Evolutionary conservation across 441 rosid species (phyloP), one percentile per base, ranked within the genome.

Genomic region (Erodium moschatum): DNA sequence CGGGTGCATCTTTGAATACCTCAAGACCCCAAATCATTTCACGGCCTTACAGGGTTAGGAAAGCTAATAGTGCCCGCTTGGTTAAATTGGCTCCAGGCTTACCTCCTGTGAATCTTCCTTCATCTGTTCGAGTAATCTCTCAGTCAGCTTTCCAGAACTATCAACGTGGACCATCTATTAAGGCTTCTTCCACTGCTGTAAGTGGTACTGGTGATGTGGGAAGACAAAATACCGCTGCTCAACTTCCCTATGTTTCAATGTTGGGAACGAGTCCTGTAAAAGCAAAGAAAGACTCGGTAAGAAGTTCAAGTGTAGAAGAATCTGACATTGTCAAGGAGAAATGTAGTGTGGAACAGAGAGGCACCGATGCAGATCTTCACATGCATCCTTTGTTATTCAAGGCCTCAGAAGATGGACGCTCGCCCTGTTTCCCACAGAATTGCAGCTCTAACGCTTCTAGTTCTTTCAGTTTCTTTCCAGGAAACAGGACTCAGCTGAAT

Each of bases 91-190:
- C 97, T 65, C 99, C 97, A 69, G 96, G 87, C 75, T 78, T 95
- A 76, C 97, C 99, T 58, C 91, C 93, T 2, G 87, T 95, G 72
- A 90, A 90, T 84, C 99, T 95, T 82, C 99, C 97, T 52, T 86
- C 89, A 20, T 83, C 96, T 56, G 97, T 89, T 70, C 89, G 91
- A 77, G 85, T 95, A 64, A 84, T 95, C 78, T 81, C 99, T 1
- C 87, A 84, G 78, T 78, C 95, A 74, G 86, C 82, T 76, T 84
- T 88, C 69, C 77, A 76, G 67, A 83, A 73, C 76, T 74, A 76
- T 72, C 85, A 79, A 54, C 44, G 76, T 74, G 85, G 81, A 68
- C 69, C 76, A 65, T 77, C 84, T 69, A 46, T 76, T 24, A 78
- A 73, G 76, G 72, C 73, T 73, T 70, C 73, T 73, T 70, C 80